These are phyloP conservation scores for Ceratocystis diversiconidia DNA, from an alignment of 2,329 filamentous ascomycete genomes.

Conservation along the genomic window DNA sequence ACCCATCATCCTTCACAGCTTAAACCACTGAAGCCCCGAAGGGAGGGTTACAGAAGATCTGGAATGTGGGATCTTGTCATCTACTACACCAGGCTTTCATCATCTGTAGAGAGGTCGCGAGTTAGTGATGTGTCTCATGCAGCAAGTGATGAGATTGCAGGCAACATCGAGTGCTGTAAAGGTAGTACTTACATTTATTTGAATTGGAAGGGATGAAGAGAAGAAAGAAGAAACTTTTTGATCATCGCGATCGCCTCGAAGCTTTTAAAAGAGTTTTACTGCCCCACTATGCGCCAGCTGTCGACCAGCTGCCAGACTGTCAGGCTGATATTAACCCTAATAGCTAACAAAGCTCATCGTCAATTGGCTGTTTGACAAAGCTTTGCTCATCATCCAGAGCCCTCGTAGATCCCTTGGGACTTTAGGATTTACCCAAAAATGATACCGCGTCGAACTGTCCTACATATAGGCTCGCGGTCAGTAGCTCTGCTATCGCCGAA, in stretches of 20 bases:
- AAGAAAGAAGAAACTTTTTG: slow-evolving; percentile 33
- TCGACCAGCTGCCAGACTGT: background rate
- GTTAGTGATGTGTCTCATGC: slow-evolving; percentile 23
- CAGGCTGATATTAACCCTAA: slow-evolving; percentile 6
- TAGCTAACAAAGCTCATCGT: background rate
- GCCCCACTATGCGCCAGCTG: slow-evolving; percentile 10
- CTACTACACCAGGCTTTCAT: slow-evolving; percentile 98
- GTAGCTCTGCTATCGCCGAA: background rate
- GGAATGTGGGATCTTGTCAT: slow-evolving; percentile 61
- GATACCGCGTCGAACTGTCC: background rate
- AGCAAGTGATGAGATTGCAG: slow-evolving; percentile 9
- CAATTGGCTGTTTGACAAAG: background rate
- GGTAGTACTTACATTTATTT: slow-evolving; percentile 70
- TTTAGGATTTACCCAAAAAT: background rate
- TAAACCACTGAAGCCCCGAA: slow-evolving; percentile 79
- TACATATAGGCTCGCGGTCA: background rate
- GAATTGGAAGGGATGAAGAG: slow-evolving; percentile 93
- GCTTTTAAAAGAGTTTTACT: slow-evolving; percentile 7
- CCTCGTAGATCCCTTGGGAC: background rate
- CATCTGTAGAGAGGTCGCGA: slow-evolving; percentile 47
- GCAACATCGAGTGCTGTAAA: slow-evolving; percentile 1
- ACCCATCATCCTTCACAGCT: slow-evolving; percentile 46
- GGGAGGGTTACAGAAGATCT: slow-evolving; percentile 66
- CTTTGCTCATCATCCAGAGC: background rate
- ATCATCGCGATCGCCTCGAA: slow-evolving; percentile 18